Evolutionary conservation across 1,139 yeast species (phyloP), one percentile per base, ranked within the genome.

Genomic region (Geotrichum phurueaensis): DNA sequence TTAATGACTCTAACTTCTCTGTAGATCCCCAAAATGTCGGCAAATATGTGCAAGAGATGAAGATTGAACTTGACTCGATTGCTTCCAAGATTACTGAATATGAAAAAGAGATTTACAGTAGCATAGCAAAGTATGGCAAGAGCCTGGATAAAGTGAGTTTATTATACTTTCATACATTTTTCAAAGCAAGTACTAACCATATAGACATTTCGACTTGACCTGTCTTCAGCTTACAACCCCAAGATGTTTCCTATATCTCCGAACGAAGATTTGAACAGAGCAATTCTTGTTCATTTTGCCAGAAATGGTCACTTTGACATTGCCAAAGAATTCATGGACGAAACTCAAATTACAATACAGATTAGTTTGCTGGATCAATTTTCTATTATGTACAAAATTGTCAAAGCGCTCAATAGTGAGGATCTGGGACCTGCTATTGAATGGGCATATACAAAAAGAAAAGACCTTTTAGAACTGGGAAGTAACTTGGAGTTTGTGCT

Each of bases 401-500:
- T 76, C n/a, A 64, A 64, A 27, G 69, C 69, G 29, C 63, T 76
- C 20, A 66, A 66, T 12, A 60, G 69, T 15, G 64, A 68, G 25
- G 69, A 78, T 56, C 64, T 79, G 23, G 66, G 60, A 3, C 75
- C 76, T 1, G 82, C 82, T 1, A 76, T 80, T 39, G 72, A 64
- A 4, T 79, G 82, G 83, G 79, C 81, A 1, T 65, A 64, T 5
- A 54, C 63, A 9, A 69, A 76, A 54, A 70, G 76, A 4, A 65
- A 61, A 0, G 64, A 66, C 57, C 67, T 76, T 50, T 59, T 65
- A 39, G 65, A 65, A 27, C 62, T 70, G 20, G 76, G 77, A 6
- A 70, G 75, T 48, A 79, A 79, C 57, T 67, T 86, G 50, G 89
- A 85, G 71, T 86, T 86, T 74, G 80, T 81, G 66, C 76, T 87